phyloP scores from a whole-genome alignment of 139 green algal genomes.

The Chlamydomonas asymmetrica region DNA sequence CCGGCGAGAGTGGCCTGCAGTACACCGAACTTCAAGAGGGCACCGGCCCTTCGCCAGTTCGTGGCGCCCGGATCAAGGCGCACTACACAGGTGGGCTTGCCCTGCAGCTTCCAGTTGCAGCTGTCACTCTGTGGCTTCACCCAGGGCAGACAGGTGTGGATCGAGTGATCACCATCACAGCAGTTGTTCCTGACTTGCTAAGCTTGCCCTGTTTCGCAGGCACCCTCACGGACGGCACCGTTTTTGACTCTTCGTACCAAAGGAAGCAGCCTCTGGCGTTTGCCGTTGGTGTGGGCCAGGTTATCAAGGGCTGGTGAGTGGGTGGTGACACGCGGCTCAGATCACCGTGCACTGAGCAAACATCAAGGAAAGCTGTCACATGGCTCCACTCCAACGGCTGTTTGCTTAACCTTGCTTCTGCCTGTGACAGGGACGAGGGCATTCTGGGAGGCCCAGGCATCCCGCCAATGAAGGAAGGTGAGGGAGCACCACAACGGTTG shows the following conservation, averaged over 20 bases:
- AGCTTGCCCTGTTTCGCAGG: constrained; percentile 29
- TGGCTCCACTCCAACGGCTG: too few relatives aligned
- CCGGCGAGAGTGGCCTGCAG: constrained; percentile 46
- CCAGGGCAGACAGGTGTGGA: not conserved
- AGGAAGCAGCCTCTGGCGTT: constrained; percentile 77
- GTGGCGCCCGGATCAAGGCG: constrained; percentile 47
- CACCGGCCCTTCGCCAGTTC: constrained; percentile 45
- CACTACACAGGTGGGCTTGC: not conserved
- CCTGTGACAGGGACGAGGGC: constrained; percentile 8
- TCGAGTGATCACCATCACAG: not conserved
- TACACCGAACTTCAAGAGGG: constrained; percentile 61
- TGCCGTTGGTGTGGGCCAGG: constrained; percentile 68
- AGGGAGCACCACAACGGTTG: too few relatives aligned
- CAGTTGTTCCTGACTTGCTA: not conserved
- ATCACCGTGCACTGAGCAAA: too few relatives aligned
- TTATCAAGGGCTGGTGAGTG: constrained; percentile 86
- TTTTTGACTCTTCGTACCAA: constrained; percentile 87
- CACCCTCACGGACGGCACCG: constrained; percentile 63
- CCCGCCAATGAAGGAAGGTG: constrained; percentile 89
- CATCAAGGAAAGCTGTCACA: too few relatives aligned
- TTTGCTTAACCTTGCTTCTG: too few relatives aligned
- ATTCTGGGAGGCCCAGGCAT: constrained; percentile 48
- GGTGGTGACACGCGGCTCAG: too few relatives aligned
- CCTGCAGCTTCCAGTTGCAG: not conserved
- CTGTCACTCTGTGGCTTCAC: not conserved